phyloP scores from a whole-genome alignment of 2,329 filamentous ascomycete species.

The Fusarium subglutinans region DNA sequence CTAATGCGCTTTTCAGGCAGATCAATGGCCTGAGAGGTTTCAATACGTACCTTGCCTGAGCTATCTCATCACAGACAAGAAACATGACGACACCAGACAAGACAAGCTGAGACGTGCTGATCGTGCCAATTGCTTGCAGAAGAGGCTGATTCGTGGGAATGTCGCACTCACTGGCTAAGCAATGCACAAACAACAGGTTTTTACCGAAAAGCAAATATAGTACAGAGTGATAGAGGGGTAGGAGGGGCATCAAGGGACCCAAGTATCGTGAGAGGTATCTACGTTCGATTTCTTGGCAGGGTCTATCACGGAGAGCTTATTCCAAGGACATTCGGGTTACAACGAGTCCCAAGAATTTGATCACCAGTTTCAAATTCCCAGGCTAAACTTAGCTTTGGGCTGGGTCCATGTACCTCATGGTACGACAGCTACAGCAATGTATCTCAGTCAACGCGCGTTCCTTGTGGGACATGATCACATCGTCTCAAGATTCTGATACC shows the following conservation, averaged over 20 bases:
- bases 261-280: slow-evolving; percentile 4
- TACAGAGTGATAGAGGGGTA: slow-evolving; percentile 2
- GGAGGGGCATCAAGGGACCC: slow-evolving; percentile 17
- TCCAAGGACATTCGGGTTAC: slow-evolving; percentile 1
- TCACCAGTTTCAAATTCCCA: slow-evolving; percentile 9
- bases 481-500: slow-evolving; percentile 2
- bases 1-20: slow-evolving; percentile 42
- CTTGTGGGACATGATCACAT: slow-evolving; percentile 20
- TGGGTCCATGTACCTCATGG: not conserved
- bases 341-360: not conserved
- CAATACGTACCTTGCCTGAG: slow-evolving; percentile 27
- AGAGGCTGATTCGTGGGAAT: slow-evolving; percentile 26
- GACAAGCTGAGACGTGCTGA: slow-evolving; percentile 19
- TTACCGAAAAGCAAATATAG: slow-evolving; percentile 7
- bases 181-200: slow-evolving; percentile 32
- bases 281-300: slow-evolving; percentile 4
- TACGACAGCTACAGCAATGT: not conserved
- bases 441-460: slow-evolving; percentile 29
- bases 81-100: slow-evolving; percentile 29
- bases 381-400: slow-evolving; percentile 6
- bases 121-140: slow-evolving; percentile 22
- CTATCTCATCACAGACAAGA: slow-evolving; percentile 10
- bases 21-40: slow-evolving; percentile 22
- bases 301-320: slow-evolving; percentile 5
- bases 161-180: slow-evolving; percentile 8